phyloP scores from a whole-genome alignment of 352 stramenopile genomes.

The Phytopythium aichiense region DNA sequence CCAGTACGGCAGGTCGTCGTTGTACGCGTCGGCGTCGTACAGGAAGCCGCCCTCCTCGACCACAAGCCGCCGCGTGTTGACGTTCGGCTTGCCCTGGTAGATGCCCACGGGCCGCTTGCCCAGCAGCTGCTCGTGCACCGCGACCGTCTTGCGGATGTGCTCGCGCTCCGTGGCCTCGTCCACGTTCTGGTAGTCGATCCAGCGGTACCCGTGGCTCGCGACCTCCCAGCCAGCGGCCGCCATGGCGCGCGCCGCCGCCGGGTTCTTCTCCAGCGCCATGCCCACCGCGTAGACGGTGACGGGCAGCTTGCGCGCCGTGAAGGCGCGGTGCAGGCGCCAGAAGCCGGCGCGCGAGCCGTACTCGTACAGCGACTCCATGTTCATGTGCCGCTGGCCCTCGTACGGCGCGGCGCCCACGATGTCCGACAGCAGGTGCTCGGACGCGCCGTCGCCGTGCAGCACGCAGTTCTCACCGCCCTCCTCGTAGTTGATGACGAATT shows the following conservation, averaged over 20 bases:
- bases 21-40: conserved; percentile 95
- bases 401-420: conserved; percentile 86
- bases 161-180: conserved; percentile 89
- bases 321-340: conserved; percentile 92
- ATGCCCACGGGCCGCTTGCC: conserved; percentile 91
- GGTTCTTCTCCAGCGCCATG: conserved; percentile 94
- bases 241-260: conserved; percentile 86
- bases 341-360: conserved; percentile 94
- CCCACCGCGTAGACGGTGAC: conserved; percentile 94
- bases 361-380: conserved; percentile 96
- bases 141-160: conserved; percentile 91
- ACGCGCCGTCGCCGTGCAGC: conserved; percentile 86
- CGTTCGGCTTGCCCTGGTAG: conserved; percentile 95
- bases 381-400: conserved; percentile 75
- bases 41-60: conserved; percentile 93
- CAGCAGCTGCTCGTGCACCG: conserved; percentile 88
- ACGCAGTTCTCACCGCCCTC: conserved; percentile 94
- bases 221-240: conserved; percentile 92
- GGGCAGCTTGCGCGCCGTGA: conserved; percentile 85
- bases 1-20: conserved; percentile 96
- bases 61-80: conserved; percentile 88
- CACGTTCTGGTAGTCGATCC: conserved; percentile 96
- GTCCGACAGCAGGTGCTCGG: conserved; percentile 91
- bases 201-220: conserved; percentile 92
- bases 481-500: conserved; percentile 98